Conservation (phyloP, 2,329 filamentous ascomycete species). For the Fusarium concolor region DNA sequence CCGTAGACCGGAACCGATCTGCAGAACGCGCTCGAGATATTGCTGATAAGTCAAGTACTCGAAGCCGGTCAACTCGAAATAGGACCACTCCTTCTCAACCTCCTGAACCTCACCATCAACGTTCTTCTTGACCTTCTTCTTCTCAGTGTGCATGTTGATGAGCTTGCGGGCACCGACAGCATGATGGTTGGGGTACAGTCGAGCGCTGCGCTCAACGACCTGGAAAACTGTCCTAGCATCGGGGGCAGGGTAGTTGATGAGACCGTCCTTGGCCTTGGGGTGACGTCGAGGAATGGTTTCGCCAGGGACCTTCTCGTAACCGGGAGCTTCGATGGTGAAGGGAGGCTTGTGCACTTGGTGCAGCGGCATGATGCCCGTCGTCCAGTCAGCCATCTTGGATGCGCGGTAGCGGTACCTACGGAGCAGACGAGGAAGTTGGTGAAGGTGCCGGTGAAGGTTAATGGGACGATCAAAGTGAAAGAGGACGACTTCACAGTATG, state of each 20-base stretch:
- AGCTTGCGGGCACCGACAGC: constrained; percentile 79
- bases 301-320: constrained; percentile 75
- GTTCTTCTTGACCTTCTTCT: constrained; percentile 89
- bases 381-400: constrained; percentile 51
- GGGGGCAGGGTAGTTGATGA: constrained; percentile 73
- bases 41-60: constrained; percentile 82
- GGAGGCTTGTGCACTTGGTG: constrained; percentile 75
- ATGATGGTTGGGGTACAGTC: constrained; percentile 70
- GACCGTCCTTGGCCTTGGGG: constrained; percentile 74
- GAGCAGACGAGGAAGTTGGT: constrained; percentile 14
- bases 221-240: constrained; percentile 83
- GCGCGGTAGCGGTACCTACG: constrained; percentile 29
- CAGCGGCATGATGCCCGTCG: constrained; percentile 61
- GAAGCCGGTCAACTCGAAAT: constrained; percentile 85
- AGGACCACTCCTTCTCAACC: constrained; percentile 92
- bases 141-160: constrained; percentile 82
- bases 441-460: constrained; percentile 9
- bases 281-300: constrained; percentile 88
- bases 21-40: constrained; percentile 76
- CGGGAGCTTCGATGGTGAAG: constrained; percentile 79
- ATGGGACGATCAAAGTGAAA: constrained; percentile 13
- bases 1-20: constrained; percentile 78
- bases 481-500: constrained; percentile 19
- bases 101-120: constrained; percentile 82
- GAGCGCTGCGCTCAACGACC: constrained; percentile 76